These are phyloP conservation scores for Lepidium didymum DNA, from an alignment of 345 rosid genomes.

Conservation along the genomic window DNA sequence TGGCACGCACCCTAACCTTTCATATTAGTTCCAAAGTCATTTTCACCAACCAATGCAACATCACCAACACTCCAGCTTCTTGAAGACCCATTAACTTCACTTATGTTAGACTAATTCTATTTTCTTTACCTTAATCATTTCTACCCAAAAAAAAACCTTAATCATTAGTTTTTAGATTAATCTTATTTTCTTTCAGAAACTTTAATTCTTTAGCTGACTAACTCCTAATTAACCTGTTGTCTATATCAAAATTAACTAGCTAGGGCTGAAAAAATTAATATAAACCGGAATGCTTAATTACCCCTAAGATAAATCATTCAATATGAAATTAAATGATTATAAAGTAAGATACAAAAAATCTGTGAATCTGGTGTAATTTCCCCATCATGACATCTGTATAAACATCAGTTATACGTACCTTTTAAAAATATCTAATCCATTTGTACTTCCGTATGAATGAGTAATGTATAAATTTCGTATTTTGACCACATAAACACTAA, in stretches of 20 bases:
- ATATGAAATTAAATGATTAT: too few species aligned
- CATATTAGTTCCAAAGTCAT: slow-evolving; percentile 30
- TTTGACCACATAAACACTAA: background rate
- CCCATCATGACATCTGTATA: slow-evolving; percentile 16
- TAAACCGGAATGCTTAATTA: too few species aligned
- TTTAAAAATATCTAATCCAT: background rate
- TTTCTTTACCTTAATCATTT: slow-evolving; percentile 17
- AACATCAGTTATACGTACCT: background rate
- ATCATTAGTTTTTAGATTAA: slow-evolving; percentile 4
- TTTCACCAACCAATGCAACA: slow-evolving; percentile 29
- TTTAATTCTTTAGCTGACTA: background rate
- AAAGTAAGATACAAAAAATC: slow-evolving; percentile 3
- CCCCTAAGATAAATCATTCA: too few species aligned
- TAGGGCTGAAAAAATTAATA: too few species aligned
- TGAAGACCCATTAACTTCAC: slow-evolving; percentile 4
- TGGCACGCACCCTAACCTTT: slow-evolving; percentile 24
- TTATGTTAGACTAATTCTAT: background rate
- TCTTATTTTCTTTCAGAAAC: background rate
- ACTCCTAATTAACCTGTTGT: background rate
- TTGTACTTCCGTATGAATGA: background rate
- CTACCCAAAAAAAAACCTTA: background rate
- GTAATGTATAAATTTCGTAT: background rate
- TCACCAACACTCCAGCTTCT: slow-evolving; percentile 17
- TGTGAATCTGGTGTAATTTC: slow-evolving; percentile 16
- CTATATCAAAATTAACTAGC: background rate